Evolutionary conservation across 2,329 filamentous ascomycete genomes (phyloP).

Genomic region (Phialophora chinensis): DNA sequence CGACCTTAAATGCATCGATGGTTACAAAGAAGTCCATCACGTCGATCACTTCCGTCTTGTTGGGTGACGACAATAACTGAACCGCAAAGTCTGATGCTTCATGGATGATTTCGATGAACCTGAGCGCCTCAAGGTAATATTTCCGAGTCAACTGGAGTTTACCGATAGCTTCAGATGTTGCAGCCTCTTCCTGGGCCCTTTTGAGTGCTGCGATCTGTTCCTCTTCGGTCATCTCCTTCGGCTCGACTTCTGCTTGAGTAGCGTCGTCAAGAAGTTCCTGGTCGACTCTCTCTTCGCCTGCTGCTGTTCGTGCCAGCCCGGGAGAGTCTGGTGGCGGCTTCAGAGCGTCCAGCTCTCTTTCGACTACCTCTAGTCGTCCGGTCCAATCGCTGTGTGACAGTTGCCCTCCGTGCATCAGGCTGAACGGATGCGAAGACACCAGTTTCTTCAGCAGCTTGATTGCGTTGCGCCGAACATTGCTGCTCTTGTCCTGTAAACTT

Average conservation of each 20-base stretch:
- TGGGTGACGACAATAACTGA: slow-evolving; percentile 88
- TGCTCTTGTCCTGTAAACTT: slow-evolving; percentile 96
- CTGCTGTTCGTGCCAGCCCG: slow-evolving; percentile 71
- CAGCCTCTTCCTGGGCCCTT: slow-evolving; percentile 84
- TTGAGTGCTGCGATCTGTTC: slow-evolving; percentile 74
- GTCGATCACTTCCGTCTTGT: slow-evolving; percentile 98
- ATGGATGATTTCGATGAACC: slow-evolving; percentile 91
- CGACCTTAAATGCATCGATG: slow-evolving; percentile 93
- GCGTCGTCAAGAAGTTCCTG: slow-evolving; percentile 83
- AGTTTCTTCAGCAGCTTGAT: slow-evolving; percentile 88
- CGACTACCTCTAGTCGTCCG: slow-evolving; percentile 78
- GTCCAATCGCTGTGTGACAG: slow-evolving; percentile 87
- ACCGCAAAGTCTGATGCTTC: slow-evolving; percentile 79
- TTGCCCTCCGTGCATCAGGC: slow-evolving; percentile 85
- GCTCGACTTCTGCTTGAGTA: slow-evolving; percentile 75
- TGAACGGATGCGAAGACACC: slow-evolving; percentile 93
- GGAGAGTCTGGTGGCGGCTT: slow-evolving; percentile 77
- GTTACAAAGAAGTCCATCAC: slow-evolving; percentile 98
- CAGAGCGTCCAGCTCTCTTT: slow-evolving; percentile 79
- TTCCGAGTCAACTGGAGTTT: slow-evolving; percentile 86
- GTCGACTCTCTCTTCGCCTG: slow-evolving; percentile 73
- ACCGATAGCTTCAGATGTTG: slow-evolving; percentile 84
- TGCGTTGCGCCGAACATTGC: slow-evolving; percentile 92
- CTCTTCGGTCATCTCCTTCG: slow-evolving; percentile 79
- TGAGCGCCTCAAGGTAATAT: slow-evolving; percentile 91